phyloP scores from a whole-genome alignment of 495 filamentous ascomycete genomes.

The Ascobolus immersus region DNA sequence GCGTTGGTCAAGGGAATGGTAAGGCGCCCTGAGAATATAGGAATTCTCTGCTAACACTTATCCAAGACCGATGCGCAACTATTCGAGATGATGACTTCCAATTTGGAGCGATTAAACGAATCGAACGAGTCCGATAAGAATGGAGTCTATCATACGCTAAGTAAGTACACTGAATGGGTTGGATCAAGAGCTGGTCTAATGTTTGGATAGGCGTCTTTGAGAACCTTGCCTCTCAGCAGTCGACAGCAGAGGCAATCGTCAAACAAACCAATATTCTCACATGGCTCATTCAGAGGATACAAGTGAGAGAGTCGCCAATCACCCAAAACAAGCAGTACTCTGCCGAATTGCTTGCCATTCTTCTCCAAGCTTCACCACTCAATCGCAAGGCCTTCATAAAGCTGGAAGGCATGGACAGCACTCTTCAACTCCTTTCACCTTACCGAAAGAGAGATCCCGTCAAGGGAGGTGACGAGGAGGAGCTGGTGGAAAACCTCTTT shows the following conservation, averaged over 20 bases:
- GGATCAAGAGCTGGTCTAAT: not conserved
- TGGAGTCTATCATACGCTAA: conserved; percentile 66
- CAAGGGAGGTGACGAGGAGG: conserved; percentile 73
- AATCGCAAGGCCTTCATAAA: conserved; percentile 38
- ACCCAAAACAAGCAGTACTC: conserved; percentile 90
- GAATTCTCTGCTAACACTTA: not conserved
- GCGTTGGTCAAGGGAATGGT: conserved; percentile 54
- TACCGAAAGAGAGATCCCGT: conserved; percentile 75
- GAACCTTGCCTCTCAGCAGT: conserved; percentile 48
- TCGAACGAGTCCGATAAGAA: conserved; percentile 46
- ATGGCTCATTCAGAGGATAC: conserved; percentile 53
- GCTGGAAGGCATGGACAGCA: conserved; percentile 46
- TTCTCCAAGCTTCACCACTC: conserved; percentile 40
- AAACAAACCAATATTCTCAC: conserved; percentile 36
- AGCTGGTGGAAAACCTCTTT: conserved; percentile 83
- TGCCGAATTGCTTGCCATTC: conserved; percentile 71
- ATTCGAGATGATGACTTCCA: conserved; percentile 55
- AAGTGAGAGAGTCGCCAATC: conserved; percentile 31
- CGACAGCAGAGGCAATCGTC: conserved; percentile 43
- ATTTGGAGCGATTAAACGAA: conserved; percentile 67
- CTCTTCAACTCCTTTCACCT: conserved; percentile 63
- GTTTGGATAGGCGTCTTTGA: conserved; percentile 39
- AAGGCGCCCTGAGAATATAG: no score
- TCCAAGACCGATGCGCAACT: conserved; percentile 65
- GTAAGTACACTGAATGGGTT: conserved; percentile 13